Evolutionary conservation across 2,329 filamentous ascomycete genomes (phyloP), one percentile per base, ranked within the genome.

Genomic region (Beauveria varroae): DNA sequence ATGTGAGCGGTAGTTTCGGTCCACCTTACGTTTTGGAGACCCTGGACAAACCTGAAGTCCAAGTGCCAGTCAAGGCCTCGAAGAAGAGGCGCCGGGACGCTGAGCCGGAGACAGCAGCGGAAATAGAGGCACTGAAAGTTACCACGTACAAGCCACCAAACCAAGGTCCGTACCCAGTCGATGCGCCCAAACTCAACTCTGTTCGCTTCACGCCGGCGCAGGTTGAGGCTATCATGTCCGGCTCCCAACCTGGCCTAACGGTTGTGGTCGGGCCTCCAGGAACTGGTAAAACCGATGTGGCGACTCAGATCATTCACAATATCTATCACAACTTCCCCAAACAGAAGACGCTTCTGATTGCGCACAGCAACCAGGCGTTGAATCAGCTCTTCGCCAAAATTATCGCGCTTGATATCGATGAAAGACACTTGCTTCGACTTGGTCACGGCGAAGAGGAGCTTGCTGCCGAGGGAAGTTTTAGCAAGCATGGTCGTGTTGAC

Each of bases 321-420:
- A 89, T 99, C 67, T 99, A 99, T 71, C 93, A 98, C 78, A 96
- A 98, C 75, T 99, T 97, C 72, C 93, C 95, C 8, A 81, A 88
- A 65, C 92, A 99, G 73, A 89, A 91, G 67, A 99, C 95, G 0
- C 78, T 99, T 20, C 84, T 99, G 46, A 86, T 99, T 65, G 95
- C 95, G 5, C 95, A 99, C 73, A 98, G 93, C 75, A 99, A 99
- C 71, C 96, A 99, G 73, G 96, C 95, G 2, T 79, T 99, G 10
- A 99, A 99, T 70, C 95, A 99, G 72, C 81, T 99, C 1, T 99
- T 99, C 76, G 90, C 96, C 68, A 99, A 99, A 77, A 99, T 99
- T 64, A 88, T 93, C n/a, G 90, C 89, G 5, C 80, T 99, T 30
- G 92, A 98, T 68, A 98, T 99, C 67, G 96, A 99, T 69, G 90